phyloP scores from a whole-genome alignment of 1,284 basidiomycete genomes.

The Agaricales sp. region DNA sequence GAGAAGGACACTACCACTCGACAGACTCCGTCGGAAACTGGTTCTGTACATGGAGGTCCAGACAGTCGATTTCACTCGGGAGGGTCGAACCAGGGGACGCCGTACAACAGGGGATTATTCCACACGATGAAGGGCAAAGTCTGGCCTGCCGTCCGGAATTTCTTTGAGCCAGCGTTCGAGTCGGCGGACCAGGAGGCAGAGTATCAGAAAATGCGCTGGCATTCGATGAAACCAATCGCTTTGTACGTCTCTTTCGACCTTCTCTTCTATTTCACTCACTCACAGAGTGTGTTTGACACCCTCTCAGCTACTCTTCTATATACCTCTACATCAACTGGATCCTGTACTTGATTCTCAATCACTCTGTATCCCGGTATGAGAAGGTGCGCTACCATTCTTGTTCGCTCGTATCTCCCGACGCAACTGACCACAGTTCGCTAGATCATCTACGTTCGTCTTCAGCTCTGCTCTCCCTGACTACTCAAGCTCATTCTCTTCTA shows the following conservation, averaged over 20 bases:
- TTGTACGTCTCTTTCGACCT: constrained; percentile 12
- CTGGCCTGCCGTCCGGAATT: constrained; percentile 11
- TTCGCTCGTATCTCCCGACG: no score
- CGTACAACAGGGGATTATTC: constrained; percentile 9
- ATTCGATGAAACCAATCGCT: constrained; percentile 16
- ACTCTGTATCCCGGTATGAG: constrained; percentile 12
- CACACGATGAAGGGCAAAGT: constrained; percentile 9
- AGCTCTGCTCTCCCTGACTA: not conserved
- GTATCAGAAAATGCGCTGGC: constrained; percentile 16
- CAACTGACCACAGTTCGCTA: no score
- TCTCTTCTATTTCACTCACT: not conserved
- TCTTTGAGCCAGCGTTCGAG: constrained; percentile 16
- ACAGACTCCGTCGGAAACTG: constrained; percentile 7
- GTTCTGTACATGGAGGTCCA: constrained; percentile 4
- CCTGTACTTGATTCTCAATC: constrained; percentile 17
- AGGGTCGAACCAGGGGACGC: not conserved
- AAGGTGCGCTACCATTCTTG: constrained; percentile 3
- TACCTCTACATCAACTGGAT: constrained; percentile 18
- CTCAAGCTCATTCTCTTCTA: constrained; percentile 3
- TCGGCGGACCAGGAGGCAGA: constrained; percentile 13
- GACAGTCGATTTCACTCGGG: constrained; percentile 1
- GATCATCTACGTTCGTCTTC: constrained; percentile 12
- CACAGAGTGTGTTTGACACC: constrained; percentile 2
- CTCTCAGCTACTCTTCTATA: constrained; percentile 11
- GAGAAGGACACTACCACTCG: constrained; percentile 8